phyloP scores from a whole-genome alignment of 495 filamentous ascomycete genomes.

The Hyphodiscus hymeniophilus region DNA sequence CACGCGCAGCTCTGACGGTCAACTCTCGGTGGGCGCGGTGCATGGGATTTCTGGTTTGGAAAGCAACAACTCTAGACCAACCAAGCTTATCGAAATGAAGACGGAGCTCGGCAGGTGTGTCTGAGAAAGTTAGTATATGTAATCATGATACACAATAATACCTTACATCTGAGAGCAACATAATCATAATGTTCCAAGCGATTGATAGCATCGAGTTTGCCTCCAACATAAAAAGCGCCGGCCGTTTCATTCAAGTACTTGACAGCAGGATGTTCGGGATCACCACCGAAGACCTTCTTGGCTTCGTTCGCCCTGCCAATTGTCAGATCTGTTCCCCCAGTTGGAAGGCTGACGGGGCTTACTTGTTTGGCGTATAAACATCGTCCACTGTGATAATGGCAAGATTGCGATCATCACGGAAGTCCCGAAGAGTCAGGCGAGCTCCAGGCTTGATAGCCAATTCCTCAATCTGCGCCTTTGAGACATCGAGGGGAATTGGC shows the following conservation, averaged over 20 bases:
- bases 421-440: slow-evolving; percentile 82
- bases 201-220: slow-evolving; percentile 91
- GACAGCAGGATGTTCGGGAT: slow-evolving; percentile 84
- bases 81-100: slow-evolving; percentile 98
- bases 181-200: slow-evolving; percentile 97
- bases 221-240: slow-evolving; percentile 86
- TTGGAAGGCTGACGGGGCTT: slow-evolving; percentile 28
- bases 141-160: neutral
- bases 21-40: slow-evolving; percentile 96
- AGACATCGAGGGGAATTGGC: slow-evolving; percentile 88
- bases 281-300: slow-evolving; percentile 87
- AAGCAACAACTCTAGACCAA: slow-evolving; percentile 93
- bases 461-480: slow-evolving; percentile 61
- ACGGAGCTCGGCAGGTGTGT: slow-evolving; percentile 90
- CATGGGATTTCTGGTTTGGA: slow-evolving; percentile 99
- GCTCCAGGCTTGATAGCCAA: slow-evolving; percentile 66
- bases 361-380: slow-evolving; percentile 96
- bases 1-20: slow-evolving; percentile 91
- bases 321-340: slow-evolving; percentile 24
- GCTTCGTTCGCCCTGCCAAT: slow-evolving; percentile 68
- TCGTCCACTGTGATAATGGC: slow-evolving; percentile 95
- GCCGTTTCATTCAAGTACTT: slow-evolving; percentile 75
- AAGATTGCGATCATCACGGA: slow-evolving; percentile 90
- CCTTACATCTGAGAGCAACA: slow-evolving; percentile 84
- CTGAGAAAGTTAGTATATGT: slow-evolving; percentile 22